Conservation (phyloP, 768 basidiomycete species). For the Lactifluus pinguis region DNA sequence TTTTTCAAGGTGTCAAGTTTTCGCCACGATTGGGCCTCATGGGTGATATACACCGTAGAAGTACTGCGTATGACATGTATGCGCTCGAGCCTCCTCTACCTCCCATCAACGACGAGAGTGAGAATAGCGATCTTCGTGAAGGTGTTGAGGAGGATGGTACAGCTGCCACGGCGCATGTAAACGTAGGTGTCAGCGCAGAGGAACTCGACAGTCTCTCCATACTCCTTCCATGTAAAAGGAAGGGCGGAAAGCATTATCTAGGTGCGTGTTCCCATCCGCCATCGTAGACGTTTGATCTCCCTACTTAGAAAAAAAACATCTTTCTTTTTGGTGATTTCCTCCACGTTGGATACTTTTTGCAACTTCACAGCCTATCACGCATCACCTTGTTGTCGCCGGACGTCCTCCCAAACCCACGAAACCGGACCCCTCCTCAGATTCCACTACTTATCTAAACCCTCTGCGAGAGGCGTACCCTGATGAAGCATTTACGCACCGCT, state of each 20-base stretch:
- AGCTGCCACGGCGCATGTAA: neutral
- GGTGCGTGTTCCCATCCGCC: neutral
- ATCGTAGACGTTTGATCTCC: neutral
- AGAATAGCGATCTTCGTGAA: neutral
- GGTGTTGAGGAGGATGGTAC: neutral
- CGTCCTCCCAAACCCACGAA: conserved; percentile 8
- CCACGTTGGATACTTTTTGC: neutral
- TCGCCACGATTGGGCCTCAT: conserved; percentile 2
- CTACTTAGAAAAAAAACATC: no score
- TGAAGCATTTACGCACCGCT: conserved; percentile 14
- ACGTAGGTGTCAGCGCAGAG: conserved; percentile 1
- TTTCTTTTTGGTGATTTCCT: neutral
- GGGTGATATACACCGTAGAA: conserved; percentile 10
- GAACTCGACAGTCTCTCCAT: conserved; percentile 16
- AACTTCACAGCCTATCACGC: conserved; percentile 13
- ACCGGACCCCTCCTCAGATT: neutral
- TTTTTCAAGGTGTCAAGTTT: conserved; percentile 1
- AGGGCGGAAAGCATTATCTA: conserved; percentile 15
- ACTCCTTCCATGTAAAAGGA: conserved; percentile 14
- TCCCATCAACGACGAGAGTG: neutral
- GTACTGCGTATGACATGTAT: conserved; percentile 13
- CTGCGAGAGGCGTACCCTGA: conserved; percentile 18
- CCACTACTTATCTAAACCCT: neutral
- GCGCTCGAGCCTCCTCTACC: neutral
- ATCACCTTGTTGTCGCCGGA: conserved; percentile 11